These are phyloP conservation scores for Pyrenula massariospora DNA, from an alignment of 495 filamentous ascomycete species.

Conservation along the genomic window DNA sequence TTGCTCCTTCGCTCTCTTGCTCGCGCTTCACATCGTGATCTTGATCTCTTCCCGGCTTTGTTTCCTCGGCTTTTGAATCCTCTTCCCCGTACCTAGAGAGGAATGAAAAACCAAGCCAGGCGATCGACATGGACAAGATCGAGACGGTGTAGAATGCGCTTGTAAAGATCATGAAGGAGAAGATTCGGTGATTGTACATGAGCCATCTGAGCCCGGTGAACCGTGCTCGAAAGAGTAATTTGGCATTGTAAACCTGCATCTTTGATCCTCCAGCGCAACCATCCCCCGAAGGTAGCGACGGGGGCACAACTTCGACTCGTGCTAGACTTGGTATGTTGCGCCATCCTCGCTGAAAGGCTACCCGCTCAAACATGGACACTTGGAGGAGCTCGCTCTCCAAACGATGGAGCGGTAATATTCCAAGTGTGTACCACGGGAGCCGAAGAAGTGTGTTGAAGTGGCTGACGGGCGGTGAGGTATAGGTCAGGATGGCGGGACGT, in stretches of 20 bases:
- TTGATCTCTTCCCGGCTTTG: slow-evolving; percentile 8
- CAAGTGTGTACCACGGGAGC: slow-evolving; percentile 49
- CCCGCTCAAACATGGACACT: slow-evolving; percentile 58
- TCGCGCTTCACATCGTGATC: slow-evolving; percentile 16
- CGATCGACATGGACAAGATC: slow-evolving; percentile 45
- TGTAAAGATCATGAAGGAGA: slow-evolving; percentile 55
- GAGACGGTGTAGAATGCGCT: slow-evolving; percentile 63
- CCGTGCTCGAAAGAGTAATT: slow-evolving; percentile 55
- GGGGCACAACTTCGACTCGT: slow-evolving; percentile 50
- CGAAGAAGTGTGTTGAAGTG: slow-evolving; percentile 30
- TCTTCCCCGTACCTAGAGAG: slow-evolving; percentile 14
- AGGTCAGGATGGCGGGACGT: slow-evolving; percentile 56
- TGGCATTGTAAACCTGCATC: slow-evolving; percentile 64
- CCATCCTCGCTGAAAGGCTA: slow-evolving; percentile 48
- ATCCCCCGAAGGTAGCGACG: background rate
- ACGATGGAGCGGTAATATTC: slow-evolving; percentile 24
- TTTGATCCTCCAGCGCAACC: slow-evolving; percentile 26
- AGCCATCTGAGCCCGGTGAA: slow-evolving; percentile 70
- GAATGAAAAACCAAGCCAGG: slow-evolving; percentile 41
- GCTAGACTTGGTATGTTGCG: slow-evolving; percentile 44
- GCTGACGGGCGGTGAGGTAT: slow-evolving; percentile 47
- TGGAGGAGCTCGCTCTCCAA: slow-evolving; percentile 44
- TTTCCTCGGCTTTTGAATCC: slow-evolving; percentile 15
- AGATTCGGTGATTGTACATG: slow-evolving; percentile 70
- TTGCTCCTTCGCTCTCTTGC: slow-evolving; percentile 16